Conservation (phyloP, 1,139 yeast genomes). For the Groenewaldozyma auringiensis region DNA sequence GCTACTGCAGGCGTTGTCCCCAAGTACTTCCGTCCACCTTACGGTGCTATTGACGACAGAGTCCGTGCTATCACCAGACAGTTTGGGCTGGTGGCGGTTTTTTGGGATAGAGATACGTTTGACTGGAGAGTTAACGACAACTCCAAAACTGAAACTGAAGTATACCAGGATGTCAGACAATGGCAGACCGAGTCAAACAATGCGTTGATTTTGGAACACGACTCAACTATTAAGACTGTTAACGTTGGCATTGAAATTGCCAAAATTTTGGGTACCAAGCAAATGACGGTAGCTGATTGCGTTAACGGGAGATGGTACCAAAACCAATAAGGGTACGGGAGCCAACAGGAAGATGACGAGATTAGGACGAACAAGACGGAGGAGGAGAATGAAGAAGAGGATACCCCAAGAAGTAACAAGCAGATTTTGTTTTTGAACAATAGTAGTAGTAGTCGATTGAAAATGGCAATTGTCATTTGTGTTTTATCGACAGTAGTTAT, state of each 20-base stretch:
- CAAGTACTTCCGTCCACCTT: conserved; percentile 92
- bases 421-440: conserved; percentile 2
- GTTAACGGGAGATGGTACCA: conserved; percentile 48
- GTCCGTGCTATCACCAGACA: conserved; percentile 71
- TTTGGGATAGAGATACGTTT: conserved; percentile 89
- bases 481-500: not conserved
- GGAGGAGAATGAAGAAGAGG: not conserved
- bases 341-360: conserved; percentile 5
- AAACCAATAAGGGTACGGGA: conserved; percentile 11
- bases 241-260: conserved; percentile 55
- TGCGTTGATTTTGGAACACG: conserved; percentile 82
- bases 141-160: conserved; percentile 41
- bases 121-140: conserved; percentile 67
- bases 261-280: conserved; percentile 46
- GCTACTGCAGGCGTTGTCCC: conserved; percentile 89
- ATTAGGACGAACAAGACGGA: too few relatives aligned
- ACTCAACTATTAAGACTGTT: conserved; percentile 60
- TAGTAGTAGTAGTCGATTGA: not conserved
- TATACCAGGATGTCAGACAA: conserved; percentile 45
- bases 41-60: conserved; percentile 87
- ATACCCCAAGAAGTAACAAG: conserved; percentile 3
- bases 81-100: conserved; percentile 78
- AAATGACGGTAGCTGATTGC: conserved; percentile 78
- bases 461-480: not conserved
- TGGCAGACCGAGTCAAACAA: conserved; percentile 41